phyloP scores from a whole-genome alignment of 169 alveolate genomes.

The Plasmodium gallinaceum region DNA sequence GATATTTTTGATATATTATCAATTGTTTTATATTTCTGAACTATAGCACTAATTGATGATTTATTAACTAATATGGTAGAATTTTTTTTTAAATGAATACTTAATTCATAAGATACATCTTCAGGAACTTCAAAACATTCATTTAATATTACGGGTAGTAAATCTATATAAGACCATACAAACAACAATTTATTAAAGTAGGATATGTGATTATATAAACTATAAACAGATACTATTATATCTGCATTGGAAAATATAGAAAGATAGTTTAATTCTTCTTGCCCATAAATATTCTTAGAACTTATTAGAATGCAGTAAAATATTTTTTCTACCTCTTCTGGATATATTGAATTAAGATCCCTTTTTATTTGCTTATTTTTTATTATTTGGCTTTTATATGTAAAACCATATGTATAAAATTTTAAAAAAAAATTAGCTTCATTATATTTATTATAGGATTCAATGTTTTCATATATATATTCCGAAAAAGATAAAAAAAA shows the following conservation, averaged over 20 bases:
- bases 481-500: slow-evolving; percentile 63
- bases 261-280: slow-evolving; percentile 70
- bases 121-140: slow-evolving; percentile 60
- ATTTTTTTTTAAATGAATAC: slow-evolving; percentile 55
- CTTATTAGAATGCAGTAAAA: slow-evolving; percentile 56
- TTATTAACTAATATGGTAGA: slow-evolving; percentile 26
- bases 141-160: slow-evolving; percentile 40
- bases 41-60: slow-evolving; percentile 8
- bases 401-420: slow-evolving; percentile 63
- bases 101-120: slow-evolving; percentile 17
- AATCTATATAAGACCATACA: slow-evolving; percentile 69
- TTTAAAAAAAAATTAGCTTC: slow-evolving; percentile 31
- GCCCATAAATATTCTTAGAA: slow-evolving; percentile 40
- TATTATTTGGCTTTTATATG: slow-evolving; percentile 49
- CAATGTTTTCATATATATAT: slow-evolving; percentile 57
- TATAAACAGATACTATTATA: slow-evolving; percentile 49
- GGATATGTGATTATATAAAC: slow-evolving; percentile 30
- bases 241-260: slow-evolving; percentile 71
- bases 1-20: slow-evolving; percentile 24
- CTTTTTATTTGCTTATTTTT: slow-evolving; percentile 26
- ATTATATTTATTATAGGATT: slow-evolving; percentile 47
- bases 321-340: slow-evolving; percentile 69
- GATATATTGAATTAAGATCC: slow-evolving; percentile 34
- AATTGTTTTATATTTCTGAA: slow-evolving; percentile 56
- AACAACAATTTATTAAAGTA: slow-evolving; percentile 36